Conservation (phyloP, 2,329 filamentous ascomycete species). For the Clarireedia paspali region DNA sequence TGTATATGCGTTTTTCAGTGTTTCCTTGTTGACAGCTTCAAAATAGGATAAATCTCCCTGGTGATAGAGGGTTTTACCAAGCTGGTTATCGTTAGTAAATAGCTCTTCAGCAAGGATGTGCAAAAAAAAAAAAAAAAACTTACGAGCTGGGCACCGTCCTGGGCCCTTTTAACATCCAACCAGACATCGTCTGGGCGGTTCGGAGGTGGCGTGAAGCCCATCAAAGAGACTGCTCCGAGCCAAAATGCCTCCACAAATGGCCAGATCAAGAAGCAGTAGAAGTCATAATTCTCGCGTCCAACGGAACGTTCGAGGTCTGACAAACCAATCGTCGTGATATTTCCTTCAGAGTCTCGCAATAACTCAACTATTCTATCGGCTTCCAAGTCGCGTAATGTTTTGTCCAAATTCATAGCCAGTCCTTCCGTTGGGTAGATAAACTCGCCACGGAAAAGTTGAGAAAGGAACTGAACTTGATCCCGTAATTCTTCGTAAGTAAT, state of each 20-base stretch:
- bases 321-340: slow-evolving; percentile 63
- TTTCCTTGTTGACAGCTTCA: slow-evolving; percentile 97
- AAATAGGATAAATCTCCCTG: slow-evolving; percentile 97
- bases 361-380: slow-evolving; percentile 69
- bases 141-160: slow-evolving; percentile 75
- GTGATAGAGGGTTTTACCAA: slow-evolving; percentile 95
- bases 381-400: slow-evolving; percentile 71
- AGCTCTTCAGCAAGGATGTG: neutral
- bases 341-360: slow-evolving; percentile 45
- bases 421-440: slow-evolving; percentile 95
- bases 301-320: slow-evolving; percentile 66
- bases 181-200: slow-evolving; percentile 52
- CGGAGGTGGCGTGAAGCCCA: slow-evolving; percentile 73
- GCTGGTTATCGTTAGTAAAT: slow-evolving; percentile 37
- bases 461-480: slow-evolving; percentile 81
- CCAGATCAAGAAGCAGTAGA: slow-evolving; percentile 98
- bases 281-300: slow-evolving; percentile 92
- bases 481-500: slow-evolving; percentile 68
- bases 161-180: slow-evolving; percentile 70
- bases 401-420: slow-evolving; percentile 69
- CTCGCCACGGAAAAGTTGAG: slow-evolving; percentile 87
- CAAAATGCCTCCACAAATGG: slow-evolving; percentile 93
- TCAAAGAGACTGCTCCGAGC: slow-evolving; percentile 81
- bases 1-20: slow-evolving; percentile 84
- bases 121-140: slow-evolving; percentile 26